phyloP scores from a whole-genome alignment of 352 stramenopile species.

The Pythium insidiosum region DNA sequence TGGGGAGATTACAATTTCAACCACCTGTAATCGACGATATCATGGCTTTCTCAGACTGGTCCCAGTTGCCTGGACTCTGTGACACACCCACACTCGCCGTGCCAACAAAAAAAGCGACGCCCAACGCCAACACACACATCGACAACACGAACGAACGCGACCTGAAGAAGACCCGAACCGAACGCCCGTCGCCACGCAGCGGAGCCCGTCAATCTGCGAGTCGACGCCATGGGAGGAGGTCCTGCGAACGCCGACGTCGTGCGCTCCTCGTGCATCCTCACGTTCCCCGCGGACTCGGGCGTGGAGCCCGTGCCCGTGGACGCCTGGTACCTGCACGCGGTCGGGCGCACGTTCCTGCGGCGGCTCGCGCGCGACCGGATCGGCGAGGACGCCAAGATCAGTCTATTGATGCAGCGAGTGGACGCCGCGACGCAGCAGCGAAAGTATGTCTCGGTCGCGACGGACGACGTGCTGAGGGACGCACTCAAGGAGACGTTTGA shows the following conservation, averaged over 20 bases:
- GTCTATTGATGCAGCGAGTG: constrained; percentile 45
- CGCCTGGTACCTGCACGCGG: constrained; percentile 72
- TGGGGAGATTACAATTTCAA: too few relatives aligned
- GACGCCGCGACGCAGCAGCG: constrained; percentile 19
- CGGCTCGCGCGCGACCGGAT: constrained; percentile 63
- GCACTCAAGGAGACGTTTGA: constrained; percentile 70
- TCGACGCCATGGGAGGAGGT: constrained; percentile 49
- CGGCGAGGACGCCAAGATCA: constrained; percentile 45
- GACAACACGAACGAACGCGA: too few relatives aligned
- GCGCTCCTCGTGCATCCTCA: constrained; percentile 75
- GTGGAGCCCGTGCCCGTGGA: constrained; percentile 77
- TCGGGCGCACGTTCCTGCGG: constrained; percentile 62
- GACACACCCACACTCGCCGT: too few relatives aligned
- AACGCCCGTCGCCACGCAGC: too few relatives aligned
- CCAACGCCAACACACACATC: too few relatives aligned
- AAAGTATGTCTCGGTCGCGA: constrained; percentile 54
- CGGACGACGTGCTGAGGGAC: constrained; percentile 36
- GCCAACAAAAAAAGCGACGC: too few relatives aligned
- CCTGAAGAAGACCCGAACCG: too few relatives aligned
- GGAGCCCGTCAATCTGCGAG: not conserved
- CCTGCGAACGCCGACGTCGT: constrained; percentile 63
- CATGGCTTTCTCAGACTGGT: too few relatives aligned
- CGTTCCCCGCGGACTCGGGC: constrained; percentile 58
- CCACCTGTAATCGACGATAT: too few relatives aligned
- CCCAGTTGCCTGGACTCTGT: too few relatives aligned